phyloP scores from a whole-genome alignment of 345 rosid genomes.

The Sonneratia caseolaris region DNA sequence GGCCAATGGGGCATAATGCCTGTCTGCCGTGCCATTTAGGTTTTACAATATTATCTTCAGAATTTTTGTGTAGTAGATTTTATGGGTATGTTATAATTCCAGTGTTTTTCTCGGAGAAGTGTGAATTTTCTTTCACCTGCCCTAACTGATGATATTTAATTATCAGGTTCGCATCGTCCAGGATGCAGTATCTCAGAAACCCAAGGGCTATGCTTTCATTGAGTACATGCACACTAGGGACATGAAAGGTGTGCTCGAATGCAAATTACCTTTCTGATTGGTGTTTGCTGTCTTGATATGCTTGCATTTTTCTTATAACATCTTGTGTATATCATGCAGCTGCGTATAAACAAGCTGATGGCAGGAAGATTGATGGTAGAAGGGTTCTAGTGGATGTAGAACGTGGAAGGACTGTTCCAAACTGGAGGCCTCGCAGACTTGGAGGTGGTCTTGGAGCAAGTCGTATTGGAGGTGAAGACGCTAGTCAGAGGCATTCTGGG shows the following conservation, averaged over 20 bases:
- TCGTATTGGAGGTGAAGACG: slow-evolving; percentile 81
- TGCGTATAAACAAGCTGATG: slow-evolving; percentile 99
- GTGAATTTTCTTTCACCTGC: background rate
- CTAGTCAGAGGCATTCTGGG: slow-evolving; percentile 38
- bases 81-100: background rate
- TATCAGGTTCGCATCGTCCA: slow-evolving; percentile 73
- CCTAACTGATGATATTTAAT: slow-evolving; percentile 24
- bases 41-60: slow-evolving; percentile 26
- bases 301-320: slow-evolving; percentile 1
- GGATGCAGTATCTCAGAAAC: slow-evolving; percentile 67
- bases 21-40: slow-evolving; percentile 82
- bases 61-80: slow-evolving; percentile 24
- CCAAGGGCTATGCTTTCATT: slow-evolving; percentile 93
- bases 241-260: slow-evolving; percentile 61
- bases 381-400: slow-evolving; percentile 99
- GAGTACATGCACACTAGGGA: slow-evolving; percentile 93
- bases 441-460: slow-evolving; percentile 99
- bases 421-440: slow-evolving; percentile 97
- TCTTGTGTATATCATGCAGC: slow-evolving; percentile 29
- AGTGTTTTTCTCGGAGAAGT: background rate
- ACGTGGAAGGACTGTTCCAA: slow-evolving; percentile 98
- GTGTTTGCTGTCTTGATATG: background rate
- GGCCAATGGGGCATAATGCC: slow-evolving; percentile 73
- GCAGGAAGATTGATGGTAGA: slow-evolving; percentile 92
- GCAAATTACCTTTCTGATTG: background rate